A percentile compares a stretch with the other conserved stretches of the same genome.
Conservation (phyloP, 164 flowering plant species). For the Saururus chinensis region DNA sequence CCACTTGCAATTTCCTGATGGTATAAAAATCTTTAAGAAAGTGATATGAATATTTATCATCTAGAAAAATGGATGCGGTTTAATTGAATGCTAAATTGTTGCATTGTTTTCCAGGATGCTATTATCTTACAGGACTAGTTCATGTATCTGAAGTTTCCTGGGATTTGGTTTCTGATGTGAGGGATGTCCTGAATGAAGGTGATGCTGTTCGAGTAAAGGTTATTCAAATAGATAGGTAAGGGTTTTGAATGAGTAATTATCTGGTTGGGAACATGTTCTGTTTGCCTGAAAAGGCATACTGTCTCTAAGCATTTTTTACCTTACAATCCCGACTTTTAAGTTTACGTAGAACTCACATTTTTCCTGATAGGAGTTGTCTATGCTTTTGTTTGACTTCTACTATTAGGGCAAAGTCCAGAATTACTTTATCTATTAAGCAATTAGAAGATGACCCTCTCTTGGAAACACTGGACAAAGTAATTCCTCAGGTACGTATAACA, state of each 20-base stretch:
- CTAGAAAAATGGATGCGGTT: background rate
- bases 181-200: constrained; percentile 67
- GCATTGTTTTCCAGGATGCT: constrained; percentile 40
- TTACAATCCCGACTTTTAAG: too few relatives aligned
- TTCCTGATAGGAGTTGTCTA: background rate
- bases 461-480: constrained; percentile 86
- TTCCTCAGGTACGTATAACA: constrained; percentile 51
- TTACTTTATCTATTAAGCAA: constrained; percentile 77
- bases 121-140: constrained; percentile 84
- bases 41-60: background rate
- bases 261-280: background rate
- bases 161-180: constrained; percentile 85
- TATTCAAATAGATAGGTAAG: constrained; percentile 55
- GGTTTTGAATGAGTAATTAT: constrained; percentile 4
- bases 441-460: constrained; percentile 87
- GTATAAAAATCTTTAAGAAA: constrained; percentile 21
- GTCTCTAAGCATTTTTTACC: too few relatives aligned
- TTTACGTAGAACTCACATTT: too few relatives aligned
- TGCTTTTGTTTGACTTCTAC: background rate
- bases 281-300: too few relatives aligned
- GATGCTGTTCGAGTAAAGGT: constrained; percentile 73
- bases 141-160: constrained; percentile 94
- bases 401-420: constrained; percentile 51
- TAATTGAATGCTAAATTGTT: background rate
- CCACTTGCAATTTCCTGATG: constrained; percentile 78